Conservation (phyloP, 169 alveolate species). For the Cryptosporidium ryanae region DNA sequence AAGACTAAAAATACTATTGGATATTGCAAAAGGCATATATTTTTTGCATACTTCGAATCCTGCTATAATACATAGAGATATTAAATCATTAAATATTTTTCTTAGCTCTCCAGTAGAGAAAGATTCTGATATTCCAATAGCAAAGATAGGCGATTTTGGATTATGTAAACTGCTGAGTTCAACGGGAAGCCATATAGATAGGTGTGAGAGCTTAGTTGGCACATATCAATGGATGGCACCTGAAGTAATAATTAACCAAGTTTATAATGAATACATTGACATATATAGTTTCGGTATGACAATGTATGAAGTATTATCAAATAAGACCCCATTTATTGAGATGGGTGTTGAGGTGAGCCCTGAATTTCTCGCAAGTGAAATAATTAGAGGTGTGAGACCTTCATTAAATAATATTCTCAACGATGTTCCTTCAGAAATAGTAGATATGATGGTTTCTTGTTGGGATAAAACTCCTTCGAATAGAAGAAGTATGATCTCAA, state of each 20-base stretch:
- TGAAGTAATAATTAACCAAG: constrained; percentile 82
- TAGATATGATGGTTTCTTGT: constrained; percentile 69
- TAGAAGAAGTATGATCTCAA: constrained; percentile 57
- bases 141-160: constrained; percentile 70
- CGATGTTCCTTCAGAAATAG: constrained; percentile 59
- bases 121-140: constrained; percentile 34
- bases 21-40: constrained; percentile 87
- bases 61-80: constrained; percentile 91
- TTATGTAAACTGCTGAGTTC: constrained; percentile 29
- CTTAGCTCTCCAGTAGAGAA: constrained; percentile 77
- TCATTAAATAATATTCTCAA: constrained; percentile 52
- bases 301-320: constrained; percentile 81
- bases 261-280: constrained; percentile 81
- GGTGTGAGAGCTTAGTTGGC: constrained; percentile 78
- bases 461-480: constrained; percentile 76
- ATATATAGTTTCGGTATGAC: constrained; percentile 84
- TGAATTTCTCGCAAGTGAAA: constrained; percentile 72
- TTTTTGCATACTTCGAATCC: constrained; percentile 88
- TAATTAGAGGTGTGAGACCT: constrained; percentile 56
- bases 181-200: not conserved
- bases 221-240: constrained; percentile 91
- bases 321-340: constrained; percentile 81
- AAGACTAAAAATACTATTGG: constrained; percentile 83
- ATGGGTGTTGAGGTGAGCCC: constrained; percentile 76
- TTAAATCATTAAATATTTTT: constrained; percentile 88